phyloP scores from a whole-genome alignment of 2,329 filamentous ascomycete genomes.

The Fusarium citri region DNA sequence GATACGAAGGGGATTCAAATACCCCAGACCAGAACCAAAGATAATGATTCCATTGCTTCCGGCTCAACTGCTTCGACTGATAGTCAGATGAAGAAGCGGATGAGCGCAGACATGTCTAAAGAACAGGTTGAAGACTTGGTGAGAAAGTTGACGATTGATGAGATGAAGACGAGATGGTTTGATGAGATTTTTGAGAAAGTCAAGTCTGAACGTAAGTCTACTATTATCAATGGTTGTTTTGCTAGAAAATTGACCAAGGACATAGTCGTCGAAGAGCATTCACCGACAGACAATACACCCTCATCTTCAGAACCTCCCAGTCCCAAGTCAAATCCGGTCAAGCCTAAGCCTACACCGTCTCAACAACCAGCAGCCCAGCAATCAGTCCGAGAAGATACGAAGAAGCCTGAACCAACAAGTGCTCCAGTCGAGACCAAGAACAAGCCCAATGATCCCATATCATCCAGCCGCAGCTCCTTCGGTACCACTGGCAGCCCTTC shows the following conservation, averaged over 20 bases:
- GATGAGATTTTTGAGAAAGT: slow-evolving; percentile 46
- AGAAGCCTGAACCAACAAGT: slow-evolving; percentile 9
- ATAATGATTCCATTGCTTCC: slow-evolving; percentile 31
- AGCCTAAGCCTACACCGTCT: slow-evolving; percentile 10
- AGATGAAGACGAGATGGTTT: slow-evolving; percentile 45
- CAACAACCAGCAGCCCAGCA: slow-evolving; percentile 27
- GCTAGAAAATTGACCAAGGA: not conserved
- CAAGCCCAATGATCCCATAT: not conserved
- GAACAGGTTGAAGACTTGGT: slow-evolving; percentile 44
- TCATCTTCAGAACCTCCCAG: slow-evolving; percentile 39
- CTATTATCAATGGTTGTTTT: not conserved
- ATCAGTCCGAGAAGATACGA: slow-evolving; percentile 36
- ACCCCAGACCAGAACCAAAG: slow-evolving; percentile 24
- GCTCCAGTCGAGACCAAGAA: not conserved
- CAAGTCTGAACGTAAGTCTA: slow-evolving; percentile 43
- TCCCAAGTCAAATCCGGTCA: slow-evolving; percentile 28
- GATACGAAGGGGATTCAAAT: slow-evolving; percentile 33
- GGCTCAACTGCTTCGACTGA: slow-evolving; percentile 30
- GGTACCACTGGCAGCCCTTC: slow-evolving; percentile 18
- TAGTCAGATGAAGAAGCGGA: slow-evolving; percentile 36
- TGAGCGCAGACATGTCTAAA: slow-evolving; percentile 44
- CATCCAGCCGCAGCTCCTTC: slow-evolving; percentile 18
- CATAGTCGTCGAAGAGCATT: slow-evolving; percentile 41
- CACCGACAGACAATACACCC: slow-evolving; percentile 24
- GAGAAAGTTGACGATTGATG: slow-evolving; percentile 40